Conservation (phyloP, 208 protist species). For the Trypanosoma vivax region DNA sequence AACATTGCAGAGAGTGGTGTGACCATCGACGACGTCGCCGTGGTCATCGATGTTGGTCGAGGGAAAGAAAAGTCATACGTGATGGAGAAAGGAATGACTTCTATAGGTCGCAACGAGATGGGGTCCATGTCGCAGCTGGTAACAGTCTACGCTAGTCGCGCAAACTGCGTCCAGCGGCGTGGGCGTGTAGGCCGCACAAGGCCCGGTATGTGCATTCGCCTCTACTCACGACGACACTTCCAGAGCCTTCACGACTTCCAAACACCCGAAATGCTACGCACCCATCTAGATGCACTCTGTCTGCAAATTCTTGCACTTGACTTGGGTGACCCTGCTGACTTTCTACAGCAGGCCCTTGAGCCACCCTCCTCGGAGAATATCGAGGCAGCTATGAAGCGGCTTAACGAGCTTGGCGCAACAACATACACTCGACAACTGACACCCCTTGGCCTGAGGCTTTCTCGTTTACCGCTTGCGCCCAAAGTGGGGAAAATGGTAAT, state of each 20-base stretch:
- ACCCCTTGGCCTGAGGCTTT: slow-evolving; percentile 72
- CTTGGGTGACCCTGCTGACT: slow-evolving; percentile 54
- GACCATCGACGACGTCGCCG: slow-evolving; percentile 98
- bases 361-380: slow-evolving; percentile 55
- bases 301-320: slow-evolving; percentile 69
- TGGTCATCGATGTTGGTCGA: slow-evolving; percentile 95
- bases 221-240: slow-evolving; percentile 88
- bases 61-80: slow-evolving; percentile 95
- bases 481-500: slow-evolving; percentile 89
- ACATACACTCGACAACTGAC: slow-evolving; percentile 80
- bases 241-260: slow-evolving; percentile 76
- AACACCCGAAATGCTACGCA: slow-evolving; percentile 92
- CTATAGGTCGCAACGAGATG: slow-evolving; percentile 23
- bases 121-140: slow-evolving; percentile 60
- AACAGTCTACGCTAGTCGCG: slow-evolving; percentile 76
- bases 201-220: slow-evolving; percentile 90
- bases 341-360: slow-evolving; percentile 74
- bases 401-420: slow-evolving; percentile 70
- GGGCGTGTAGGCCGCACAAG: slow-evolving; percentile 92
- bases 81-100: slow-evolving; percentile 25
- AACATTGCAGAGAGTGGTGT: slow-evolving; percentile 99
- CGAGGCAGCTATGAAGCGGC: slow-evolving; percentile 50
- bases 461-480: slow-evolving; percentile 70
- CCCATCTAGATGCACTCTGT: slow-evolving; percentile 90
- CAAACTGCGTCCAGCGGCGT: slow-evolving; percentile 91